Conservation (phyloP, 306 rosid genomes). For the Quercus alba region DNA sequence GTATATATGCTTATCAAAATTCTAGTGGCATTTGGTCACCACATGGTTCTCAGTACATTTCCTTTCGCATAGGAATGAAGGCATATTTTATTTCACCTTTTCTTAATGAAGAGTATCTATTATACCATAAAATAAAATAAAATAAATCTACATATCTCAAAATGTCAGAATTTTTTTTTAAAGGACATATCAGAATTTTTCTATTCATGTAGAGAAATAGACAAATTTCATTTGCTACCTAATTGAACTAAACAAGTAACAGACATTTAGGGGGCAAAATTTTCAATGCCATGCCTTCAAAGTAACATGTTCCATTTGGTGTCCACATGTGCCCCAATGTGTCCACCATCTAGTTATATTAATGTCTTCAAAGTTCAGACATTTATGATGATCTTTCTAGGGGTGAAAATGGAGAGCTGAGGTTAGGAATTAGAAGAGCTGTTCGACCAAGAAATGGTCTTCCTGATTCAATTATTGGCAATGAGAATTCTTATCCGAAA, state of each 20-base stretch:
- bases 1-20: slow-evolving; percentile 23
- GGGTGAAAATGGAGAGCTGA: slow-evolving; percentile 92
- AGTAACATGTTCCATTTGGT: neutral
- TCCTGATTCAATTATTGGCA: slow-evolving; percentile 75
- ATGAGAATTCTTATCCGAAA: slow-evolving; percentile 58
- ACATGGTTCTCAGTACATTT: neutral
- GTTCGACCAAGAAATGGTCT: slow-evolving; percentile 83
- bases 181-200: neutral
- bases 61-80: neutral
- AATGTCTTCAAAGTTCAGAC: slow-evolving; percentile 16
- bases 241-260: neutral
- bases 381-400: slow-evolving; percentile 39
- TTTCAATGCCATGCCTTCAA: neutral
- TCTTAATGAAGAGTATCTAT: neutral
- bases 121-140: neutral
- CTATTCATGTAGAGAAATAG: neutral
- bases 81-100: neutral
- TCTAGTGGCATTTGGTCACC: neutral
- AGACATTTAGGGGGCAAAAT: neutral
- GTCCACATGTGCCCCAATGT: neutral
- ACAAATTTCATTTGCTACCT: neutral
- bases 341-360: neutral
- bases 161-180: neutral
- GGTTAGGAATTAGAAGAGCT: slow-evolving; percentile 93
- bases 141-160: too few species aligned